A percentile compares a stretch with the other conserved stretches of the same genome.
phyloP scores from a whole-genome alignment of 2,329 filamentous ascomycete genomes.

The Paecilomyces niveus region DNA sequence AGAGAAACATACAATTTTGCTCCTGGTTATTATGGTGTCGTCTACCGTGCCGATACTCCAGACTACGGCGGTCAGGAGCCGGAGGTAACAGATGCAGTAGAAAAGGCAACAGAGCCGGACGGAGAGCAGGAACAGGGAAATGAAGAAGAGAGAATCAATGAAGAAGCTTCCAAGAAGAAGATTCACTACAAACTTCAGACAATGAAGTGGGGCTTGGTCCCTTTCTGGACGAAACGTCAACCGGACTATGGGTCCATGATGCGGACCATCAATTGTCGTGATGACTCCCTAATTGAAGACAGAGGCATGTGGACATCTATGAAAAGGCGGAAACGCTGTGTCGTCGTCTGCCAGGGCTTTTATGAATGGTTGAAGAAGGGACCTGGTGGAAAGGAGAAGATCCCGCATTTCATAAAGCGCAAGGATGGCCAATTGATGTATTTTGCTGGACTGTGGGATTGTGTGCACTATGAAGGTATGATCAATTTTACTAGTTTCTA shows the following conservation, averaged over 20 bases:
- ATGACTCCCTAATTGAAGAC: constrained; percentile 70
- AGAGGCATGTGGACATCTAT: constrained; percentile 87
- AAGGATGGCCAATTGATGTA: constrained; percentile 80
- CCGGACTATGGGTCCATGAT: constrained; percentile 71
- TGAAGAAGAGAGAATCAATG: constrained; percentile 1
- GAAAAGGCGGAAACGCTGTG: constrained; percentile 81
- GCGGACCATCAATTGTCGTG: constrained; percentile 91
- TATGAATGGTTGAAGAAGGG: constrained; percentile 91
- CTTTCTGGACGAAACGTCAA: constrained; percentile 84
- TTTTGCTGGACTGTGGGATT: constrained; percentile 89
- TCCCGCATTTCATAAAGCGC: constrained; percentile 76
- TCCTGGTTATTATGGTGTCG: constrained; percentile 74
- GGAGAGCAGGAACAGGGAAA: constrained; percentile 8
- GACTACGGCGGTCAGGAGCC: constrained; percentile 40
- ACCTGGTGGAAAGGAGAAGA: constrained; percentile 63
- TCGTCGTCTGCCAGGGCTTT: constrained; percentile 85
- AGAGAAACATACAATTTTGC: constrained; percentile 89
- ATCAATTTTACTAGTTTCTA: constrained; percentile 1
- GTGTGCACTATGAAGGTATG: constrained; percentile 68
- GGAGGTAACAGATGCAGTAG: constrained; percentile 11
- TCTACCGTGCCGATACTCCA: constrained; percentile 71
- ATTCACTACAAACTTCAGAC: constrained; percentile 73
- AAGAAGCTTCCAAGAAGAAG: constrained; percentile 16
- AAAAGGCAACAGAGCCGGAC: constrained; percentile 7
- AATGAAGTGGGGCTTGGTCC: constrained; percentile 95